Evolutionary conservation across 108 stramenopile species (phyloP).

Genomic region (Parietichytrium sp.): DNA sequence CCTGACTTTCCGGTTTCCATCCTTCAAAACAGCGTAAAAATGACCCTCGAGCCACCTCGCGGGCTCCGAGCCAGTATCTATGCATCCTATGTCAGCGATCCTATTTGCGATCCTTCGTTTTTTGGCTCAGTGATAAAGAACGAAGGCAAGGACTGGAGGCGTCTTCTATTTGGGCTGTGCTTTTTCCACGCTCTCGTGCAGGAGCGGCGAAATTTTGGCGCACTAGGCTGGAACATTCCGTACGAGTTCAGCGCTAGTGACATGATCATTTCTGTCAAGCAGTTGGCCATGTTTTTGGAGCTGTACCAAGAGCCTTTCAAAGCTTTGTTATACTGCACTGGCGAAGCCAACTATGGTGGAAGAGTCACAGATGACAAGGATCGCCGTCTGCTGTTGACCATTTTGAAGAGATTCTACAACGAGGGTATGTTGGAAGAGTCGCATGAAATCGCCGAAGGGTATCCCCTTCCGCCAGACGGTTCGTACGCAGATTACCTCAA

Average conservation of each 20-base stretch:
- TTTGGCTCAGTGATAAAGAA: slow-evolving; percentile 43
- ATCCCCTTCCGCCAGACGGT: slow-evolving; percentile 41
- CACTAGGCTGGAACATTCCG: slow-evolving; percentile 58
- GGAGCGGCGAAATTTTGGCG: slow-evolving; percentile 63
- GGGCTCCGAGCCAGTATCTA: slow-evolving; percentile 59
- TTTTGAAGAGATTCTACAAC: slow-evolving; percentile 57
- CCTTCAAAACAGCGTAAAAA: slow-evolving; percentile 64
- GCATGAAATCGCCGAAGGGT: slow-evolving; percentile 27
- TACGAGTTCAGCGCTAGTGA: slow-evolving; percentile 69
- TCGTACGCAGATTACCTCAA: slow-evolving; percentile 53
- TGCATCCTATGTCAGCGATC: slow-evolving; percentile 50
- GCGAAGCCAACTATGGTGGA: slow-evolving; percentile 59
- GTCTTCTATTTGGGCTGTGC: slow-evolving; percentile 59
- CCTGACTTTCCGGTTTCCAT: slow-evolving; percentile 60
- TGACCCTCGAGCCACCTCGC: slow-evolving; percentile 67
- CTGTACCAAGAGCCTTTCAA: slow-evolving; percentile 43
- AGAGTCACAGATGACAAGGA: slow-evolving; percentile 67
- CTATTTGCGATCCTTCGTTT: slow-evolving; percentile 55
- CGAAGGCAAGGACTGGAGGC: slow-evolving; percentile 51
- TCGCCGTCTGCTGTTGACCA: slow-evolving; percentile 58
- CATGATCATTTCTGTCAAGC: slow-evolving; percentile 61
- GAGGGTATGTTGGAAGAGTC: slow-evolving; percentile 44
- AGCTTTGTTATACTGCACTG: slow-evolving; percentile 6
- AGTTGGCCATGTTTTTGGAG: slow-evolving; percentile 62
- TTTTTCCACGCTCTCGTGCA: slow-evolving; percentile 65